These are phyloP conservation scores for Rhizopus microsporus DNA, from an alignment of 371 early-diverging fungal species.

Conservation along the genomic window DNA sequence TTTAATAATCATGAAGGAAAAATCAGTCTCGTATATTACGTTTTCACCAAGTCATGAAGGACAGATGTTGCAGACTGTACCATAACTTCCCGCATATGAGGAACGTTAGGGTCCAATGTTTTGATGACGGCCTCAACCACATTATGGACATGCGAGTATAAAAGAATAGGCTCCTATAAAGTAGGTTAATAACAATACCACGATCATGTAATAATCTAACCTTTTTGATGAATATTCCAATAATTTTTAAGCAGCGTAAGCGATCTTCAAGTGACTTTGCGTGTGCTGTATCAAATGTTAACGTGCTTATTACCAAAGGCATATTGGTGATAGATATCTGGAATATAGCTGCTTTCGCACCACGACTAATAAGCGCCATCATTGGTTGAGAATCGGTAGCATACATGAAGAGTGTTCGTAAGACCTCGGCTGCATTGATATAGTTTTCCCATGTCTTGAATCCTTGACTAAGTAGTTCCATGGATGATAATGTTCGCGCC, in stretches of 20 bases:
- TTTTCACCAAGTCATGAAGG: slow-evolving; percentile 77
- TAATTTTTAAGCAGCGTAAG: slow-evolving; percentile 62
- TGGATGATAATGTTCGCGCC: slow-evolving; percentile 66
- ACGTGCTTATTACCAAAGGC: slow-evolving; percentile 70
- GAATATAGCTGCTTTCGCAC: slow-evolving; percentile 75
- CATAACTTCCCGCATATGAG: slow-evolving; percentile 72
- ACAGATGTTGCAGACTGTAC: slow-evolving; percentile 71
- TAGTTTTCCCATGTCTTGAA: slow-evolving; percentile 81
- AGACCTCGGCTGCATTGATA: slow-evolving; percentile 69
- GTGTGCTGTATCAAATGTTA: slow-evolving; percentile 77
- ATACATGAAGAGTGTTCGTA: slow-evolving; percentile 67
- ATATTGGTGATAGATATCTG: slow-evolving; percentile 71
- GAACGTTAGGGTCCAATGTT: slow-evolving; percentile 80
- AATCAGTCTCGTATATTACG: slow-evolving; percentile 28
- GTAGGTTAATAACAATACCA: not conserved
- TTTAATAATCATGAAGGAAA: not conserved
- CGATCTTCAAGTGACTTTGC: slow-evolving; percentile 61
- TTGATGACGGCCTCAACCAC: slow-evolving; percentile 82
- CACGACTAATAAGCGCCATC: slow-evolving; percentile 44
- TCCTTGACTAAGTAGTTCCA: slow-evolving; percentile 79
- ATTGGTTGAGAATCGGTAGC: slow-evolving; percentile 46
- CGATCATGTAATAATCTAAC: slow-evolving; percentile 24
- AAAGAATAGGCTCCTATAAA: slow-evolving; percentile 62
- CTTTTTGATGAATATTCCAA: slow-evolving; percentile 76
- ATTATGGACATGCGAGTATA: slow-evolving; percentile 61